phyloP scores from a whole-genome alignment of 129 eudicot genomes.

The Gnaphalium uliginosum region DNA sequence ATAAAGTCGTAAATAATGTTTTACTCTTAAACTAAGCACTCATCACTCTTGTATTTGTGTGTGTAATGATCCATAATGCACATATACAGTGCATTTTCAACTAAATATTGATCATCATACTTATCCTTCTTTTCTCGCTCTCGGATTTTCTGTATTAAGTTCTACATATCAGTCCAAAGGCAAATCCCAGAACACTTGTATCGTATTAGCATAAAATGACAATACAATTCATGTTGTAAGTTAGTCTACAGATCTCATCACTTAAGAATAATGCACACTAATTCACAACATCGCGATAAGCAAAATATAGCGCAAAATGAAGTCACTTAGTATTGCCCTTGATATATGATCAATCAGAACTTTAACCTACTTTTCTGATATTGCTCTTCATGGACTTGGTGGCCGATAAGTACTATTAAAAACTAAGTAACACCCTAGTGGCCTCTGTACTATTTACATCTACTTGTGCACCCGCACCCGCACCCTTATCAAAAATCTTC shows the following conservation, averaged over 20 bases:
- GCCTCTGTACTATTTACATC: no score
- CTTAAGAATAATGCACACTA: neutral
- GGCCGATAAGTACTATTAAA: neutral
- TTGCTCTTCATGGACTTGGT: neutral
- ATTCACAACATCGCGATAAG: neutral
- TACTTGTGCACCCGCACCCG: no score
- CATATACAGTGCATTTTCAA: neutral
- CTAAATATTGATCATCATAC: neutral
- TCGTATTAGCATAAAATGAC: neutral
- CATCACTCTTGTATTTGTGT: no score
- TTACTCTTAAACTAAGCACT: no score
- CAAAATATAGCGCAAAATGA: neutral
- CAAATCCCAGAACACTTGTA: neutral
- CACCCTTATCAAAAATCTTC: no score
- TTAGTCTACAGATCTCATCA: neutral
- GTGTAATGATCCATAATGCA: no score
- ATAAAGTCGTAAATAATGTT: neutral
- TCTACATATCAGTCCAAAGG: neutral
- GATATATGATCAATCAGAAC: neutral
- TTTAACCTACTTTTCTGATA: no score
- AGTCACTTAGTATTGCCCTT: no score
- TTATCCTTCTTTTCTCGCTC: neutral
- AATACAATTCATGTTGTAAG: neutral
- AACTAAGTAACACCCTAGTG: no score
- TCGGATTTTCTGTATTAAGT: neutral